Conservation (phyloP, 768 basidiomycete species). For the Tulasnella sp. region DNA sequence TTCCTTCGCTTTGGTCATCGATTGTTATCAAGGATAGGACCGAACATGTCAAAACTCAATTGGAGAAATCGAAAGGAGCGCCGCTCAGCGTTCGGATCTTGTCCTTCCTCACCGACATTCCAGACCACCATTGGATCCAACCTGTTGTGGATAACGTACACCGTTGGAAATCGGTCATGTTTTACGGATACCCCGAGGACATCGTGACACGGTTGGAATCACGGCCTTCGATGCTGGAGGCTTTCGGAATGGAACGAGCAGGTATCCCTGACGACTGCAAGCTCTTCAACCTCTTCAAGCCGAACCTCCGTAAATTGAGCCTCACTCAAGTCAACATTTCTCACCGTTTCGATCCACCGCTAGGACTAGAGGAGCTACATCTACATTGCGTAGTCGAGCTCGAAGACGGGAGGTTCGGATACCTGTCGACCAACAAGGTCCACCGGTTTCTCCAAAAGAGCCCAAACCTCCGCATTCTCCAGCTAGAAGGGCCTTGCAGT, state of each 20-base stretch:
- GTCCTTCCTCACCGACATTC: not conserved
- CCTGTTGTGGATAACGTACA: not conserved
- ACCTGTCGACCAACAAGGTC: not conserved
- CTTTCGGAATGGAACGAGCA: not conserved
- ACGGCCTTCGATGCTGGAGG: not conserved
- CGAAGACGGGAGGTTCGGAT: not conserved
- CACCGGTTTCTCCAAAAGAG: not conserved
- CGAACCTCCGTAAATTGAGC: not conserved
- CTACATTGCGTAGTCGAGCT: not conserved
- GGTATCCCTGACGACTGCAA: not conserved
- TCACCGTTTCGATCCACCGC: not conserved
- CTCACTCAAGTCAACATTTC: not conserved
- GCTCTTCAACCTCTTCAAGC: not conserved
- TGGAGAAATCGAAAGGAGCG: not conserved
- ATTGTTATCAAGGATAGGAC: not conserved
- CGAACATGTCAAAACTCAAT: not conserved
- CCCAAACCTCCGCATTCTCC: not conserved
- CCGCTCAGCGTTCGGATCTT: not conserved
- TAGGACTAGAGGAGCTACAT: not conserved
- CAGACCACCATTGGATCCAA: not conserved
- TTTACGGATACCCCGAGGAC: not conserved
- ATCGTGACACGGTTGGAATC: too few relatives aligned
- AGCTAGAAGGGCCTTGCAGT: not conserved
- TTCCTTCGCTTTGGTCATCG: not conserved
- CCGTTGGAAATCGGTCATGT: not conserved